phyloP scores from a whole-genome alignment of 805 yeast genomes.

The Nakazawaea molendinolei region DNA sequence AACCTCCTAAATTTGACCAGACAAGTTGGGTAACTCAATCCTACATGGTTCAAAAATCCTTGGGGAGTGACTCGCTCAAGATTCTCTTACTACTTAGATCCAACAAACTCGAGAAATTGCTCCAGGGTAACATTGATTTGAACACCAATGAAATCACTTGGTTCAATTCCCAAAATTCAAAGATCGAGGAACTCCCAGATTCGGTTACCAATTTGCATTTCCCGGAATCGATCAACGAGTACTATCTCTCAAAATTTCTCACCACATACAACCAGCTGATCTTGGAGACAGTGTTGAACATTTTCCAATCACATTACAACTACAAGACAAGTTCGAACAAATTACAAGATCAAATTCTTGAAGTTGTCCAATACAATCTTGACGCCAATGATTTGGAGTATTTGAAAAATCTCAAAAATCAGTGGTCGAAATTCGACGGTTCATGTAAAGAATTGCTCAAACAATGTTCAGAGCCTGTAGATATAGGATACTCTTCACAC shows the following conservation, averaged over 20 bases:
- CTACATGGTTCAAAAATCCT: too few species aligned
- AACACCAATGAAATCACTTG: slow-evolving; percentile 30
- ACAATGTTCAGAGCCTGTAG: slow-evolving; percentile 52
- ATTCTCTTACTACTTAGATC: slow-evolving; percentile 7
- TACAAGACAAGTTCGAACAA: neutral
- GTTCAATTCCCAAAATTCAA: slow-evolving; percentile 29
- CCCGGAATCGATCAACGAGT: slow-evolving; percentile 23
- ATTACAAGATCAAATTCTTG: neutral
- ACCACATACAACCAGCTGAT: slow-evolving; percentile 42
- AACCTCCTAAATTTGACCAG: neutral
- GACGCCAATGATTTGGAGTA: slow-evolving; percentile 26
- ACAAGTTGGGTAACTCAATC: too few species aligned
- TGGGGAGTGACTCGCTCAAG: too few species aligned
- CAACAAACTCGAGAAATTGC: slow-evolving; percentile 4
- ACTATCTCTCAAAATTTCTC: slow-evolving; percentile 36
- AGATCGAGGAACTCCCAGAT: slow-evolving; percentile 18
- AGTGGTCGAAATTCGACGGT: slow-evolving; percentile 65
- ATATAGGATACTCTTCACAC: slow-evolving; percentile 34
- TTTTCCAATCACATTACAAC: slow-evolving; percentile 39
- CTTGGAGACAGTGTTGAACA: slow-evolving; percentile 44
- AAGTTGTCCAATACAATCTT: slow-evolving; percentile 14
- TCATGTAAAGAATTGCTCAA: slow-evolving; percentile 67
- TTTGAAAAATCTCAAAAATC: slow-evolving; percentile 33
- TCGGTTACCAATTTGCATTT: neutral
- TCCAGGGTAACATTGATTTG: slow-evolving; percentile 14